Evolutionary conservation across 1,284 basidiomycete species (phyloP).

Genomic region (Bondarzewia mesenterica): DNA sequence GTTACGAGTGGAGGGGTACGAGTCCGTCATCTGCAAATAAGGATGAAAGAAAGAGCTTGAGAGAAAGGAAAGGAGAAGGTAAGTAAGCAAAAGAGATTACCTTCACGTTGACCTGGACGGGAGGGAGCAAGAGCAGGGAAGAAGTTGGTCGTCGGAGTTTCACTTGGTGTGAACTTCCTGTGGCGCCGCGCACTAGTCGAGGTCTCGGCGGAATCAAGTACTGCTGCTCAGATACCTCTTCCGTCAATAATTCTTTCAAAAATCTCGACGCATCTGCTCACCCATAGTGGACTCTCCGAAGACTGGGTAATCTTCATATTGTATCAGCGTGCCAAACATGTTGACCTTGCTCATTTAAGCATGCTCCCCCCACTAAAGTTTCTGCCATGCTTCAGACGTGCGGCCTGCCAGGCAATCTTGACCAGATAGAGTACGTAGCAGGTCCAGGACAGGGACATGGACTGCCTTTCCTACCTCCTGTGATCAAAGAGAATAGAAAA

Average conservation of each 20-base stretch:
- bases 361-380: background rate
- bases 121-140: constrained; percentile 36
- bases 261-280: constrained; percentile 8
- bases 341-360: background rate
- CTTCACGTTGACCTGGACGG: constrained; percentile 32
- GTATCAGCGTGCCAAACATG: background rate
- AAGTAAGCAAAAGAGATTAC: constrained; percentile 24
- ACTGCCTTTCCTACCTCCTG: too few relatives aligned
- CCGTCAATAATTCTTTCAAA: constrained; percentile 2
- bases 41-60: constrained; percentile 17
- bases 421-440: constrained; percentile 4
- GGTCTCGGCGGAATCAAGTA: constrained; percentile 21
- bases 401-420: background rate
- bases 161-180: constrained; percentile 18
- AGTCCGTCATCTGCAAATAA: constrained; percentile 57
- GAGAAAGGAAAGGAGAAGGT: constrained; percentile 18
- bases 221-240: constrained; percentile 7
- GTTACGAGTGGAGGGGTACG: constrained; percentile 57
- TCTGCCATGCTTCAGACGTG: background rate
- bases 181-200: constrained; percentile 18
- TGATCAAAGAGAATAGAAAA: too few relatives aligned
- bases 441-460: too few relatives aligned
- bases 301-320: background rate
- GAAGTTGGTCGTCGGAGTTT: constrained; percentile 32
- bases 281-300: constrained; percentile 9